A percentile compares a stretch with the other conserved stretches of the same genome.
Evolutionary conservation across 1,139 yeast species (phyloP).

Genomic region (Sugiyamaella pinicola): DNA sequence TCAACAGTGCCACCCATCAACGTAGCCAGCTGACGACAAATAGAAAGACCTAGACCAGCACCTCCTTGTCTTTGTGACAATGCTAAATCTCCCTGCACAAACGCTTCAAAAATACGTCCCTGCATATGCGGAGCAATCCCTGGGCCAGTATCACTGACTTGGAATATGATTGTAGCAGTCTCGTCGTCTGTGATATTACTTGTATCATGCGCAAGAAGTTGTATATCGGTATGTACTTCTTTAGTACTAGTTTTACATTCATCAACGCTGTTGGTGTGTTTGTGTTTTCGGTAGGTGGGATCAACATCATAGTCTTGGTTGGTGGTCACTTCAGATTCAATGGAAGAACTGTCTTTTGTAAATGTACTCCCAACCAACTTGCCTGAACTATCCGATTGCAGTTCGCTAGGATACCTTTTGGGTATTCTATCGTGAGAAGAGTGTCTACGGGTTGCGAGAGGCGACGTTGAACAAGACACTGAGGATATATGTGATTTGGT

Average conservation of each 20-base stretch:
- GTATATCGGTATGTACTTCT: neutral
- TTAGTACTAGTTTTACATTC: neutral
- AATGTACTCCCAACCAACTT: constrained; percentile 21
- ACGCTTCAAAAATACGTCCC: constrained; percentile 85
- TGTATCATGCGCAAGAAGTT: neutral
- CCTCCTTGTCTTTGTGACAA: constrained; percentile 87
- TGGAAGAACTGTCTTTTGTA: constrained; percentile 20
- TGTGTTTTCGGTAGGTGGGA: neutral
- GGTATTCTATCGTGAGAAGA: constrained; percentile 10
- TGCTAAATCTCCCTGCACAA: constrained; percentile 92
- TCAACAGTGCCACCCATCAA: constrained; percentile 85
- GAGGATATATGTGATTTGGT: constrained; percentile 4
- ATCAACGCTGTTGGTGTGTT: neutral
- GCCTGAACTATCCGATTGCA: constrained; percentile 15
- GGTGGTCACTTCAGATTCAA: constrained; percentile 11
- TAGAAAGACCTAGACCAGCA: constrained; percentile 88
- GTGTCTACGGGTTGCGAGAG: neutral
- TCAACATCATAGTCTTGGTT: constrained; percentile 2
- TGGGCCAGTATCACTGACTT: constrained; percentile 83
- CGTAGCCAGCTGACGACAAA: constrained; percentile 82
- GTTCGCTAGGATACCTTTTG: constrained; percentile 18
- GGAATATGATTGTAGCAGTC: constrained; percentile 27
- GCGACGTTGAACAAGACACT: neutral
- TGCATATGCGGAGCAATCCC: constrained; percentile 85
- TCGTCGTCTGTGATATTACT: constrained; percentile 18